Evolutionary conservation across 2,329 filamentous ascomycete species (phyloP).

Genomic region (Botrytis squamosa): DNA sequence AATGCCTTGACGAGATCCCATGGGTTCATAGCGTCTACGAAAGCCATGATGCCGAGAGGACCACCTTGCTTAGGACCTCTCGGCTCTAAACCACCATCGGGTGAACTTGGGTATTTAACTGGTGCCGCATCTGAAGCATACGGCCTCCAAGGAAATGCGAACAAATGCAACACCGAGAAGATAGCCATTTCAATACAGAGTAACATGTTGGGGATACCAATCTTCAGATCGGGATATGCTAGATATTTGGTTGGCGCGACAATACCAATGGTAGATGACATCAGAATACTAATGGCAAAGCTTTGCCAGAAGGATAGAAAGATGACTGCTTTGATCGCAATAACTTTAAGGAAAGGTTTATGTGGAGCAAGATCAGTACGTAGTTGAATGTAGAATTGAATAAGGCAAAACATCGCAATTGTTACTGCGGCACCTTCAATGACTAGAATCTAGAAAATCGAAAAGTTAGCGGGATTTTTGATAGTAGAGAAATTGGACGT

Average conservation of each 20-base stretch:
- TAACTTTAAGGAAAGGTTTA: conserved; percentile 73
- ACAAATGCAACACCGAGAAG: conserved; percentile 76
- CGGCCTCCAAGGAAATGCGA: conserved; percentile 74
- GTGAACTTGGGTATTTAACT: background rate
- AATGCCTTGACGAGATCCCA: conserved; percentile 83
- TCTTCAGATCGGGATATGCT: conserved; percentile 72
- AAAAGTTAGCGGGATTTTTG: conserved; percentile 21
- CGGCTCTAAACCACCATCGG: conserved; percentile 41
- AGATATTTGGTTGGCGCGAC: conserved; percentile 46
- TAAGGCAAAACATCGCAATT: conserved; percentile 84
- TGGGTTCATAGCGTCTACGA: conserved; percentile 72
- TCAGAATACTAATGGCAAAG: conserved; percentile 60
- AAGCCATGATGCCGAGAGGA: conserved; percentile 60
- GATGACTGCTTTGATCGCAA: conserved; percentile 87
- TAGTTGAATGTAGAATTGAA: conserved; percentile 83
- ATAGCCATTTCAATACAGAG: conserved; percentile 83
- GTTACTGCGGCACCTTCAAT: conserved; percentile 72
- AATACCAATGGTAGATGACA: conserved; percentile 48
- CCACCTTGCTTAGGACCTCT: conserved; percentile 60
- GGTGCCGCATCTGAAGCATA: conserved; percentile 48
- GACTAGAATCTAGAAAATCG: conserved; percentile 52
- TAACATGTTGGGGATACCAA: conserved; percentile 75
- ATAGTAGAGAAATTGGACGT: conserved; percentile 28
- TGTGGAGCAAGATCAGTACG: conserved; percentile 66
- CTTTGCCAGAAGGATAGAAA: conserved; percentile 90